These are phyloP conservation scores for Coniella lustricola DNA, from an alignment of 2,329 filamentous ascomycete genomes.

Conservation along the genomic window DNA sequence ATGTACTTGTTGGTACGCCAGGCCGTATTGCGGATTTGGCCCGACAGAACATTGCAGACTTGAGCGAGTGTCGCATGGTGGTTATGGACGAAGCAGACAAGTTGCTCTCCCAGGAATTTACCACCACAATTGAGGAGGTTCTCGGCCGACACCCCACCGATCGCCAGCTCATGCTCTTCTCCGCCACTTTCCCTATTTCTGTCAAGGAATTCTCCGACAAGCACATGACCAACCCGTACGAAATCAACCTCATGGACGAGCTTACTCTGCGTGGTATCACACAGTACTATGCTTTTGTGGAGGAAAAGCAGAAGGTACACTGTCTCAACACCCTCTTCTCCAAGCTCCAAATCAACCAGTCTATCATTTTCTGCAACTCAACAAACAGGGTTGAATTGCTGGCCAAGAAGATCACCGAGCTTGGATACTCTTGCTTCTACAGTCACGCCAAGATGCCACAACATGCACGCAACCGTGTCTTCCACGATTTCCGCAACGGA, in stretches of 20 bases:
- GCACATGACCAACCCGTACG: conserved; percentile 93
- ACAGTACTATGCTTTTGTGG: conserved; percentile 98
- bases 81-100: conserved; percentile 99
- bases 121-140: conserved; percentile 92
- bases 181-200: conserved; percentile 91
- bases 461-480: conserved; percentile 92
- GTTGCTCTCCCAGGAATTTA: conserved; percentile 92
- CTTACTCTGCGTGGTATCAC: conserved; percentile 96
- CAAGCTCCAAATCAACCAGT: conserved; percentile 98
- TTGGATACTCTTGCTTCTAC: conserved; percentile 99
- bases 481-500: conserved; percentile 98
- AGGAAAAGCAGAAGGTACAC: conserved; percentile 99
- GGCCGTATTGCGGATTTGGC: conserved; percentile 94
- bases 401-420: conserved; percentile 98
- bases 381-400: conserved; percentile 96
- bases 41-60: conserved; percentile 91
- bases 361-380: conserved; percentile 99
- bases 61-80: conserved; percentile 94
- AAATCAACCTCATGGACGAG: conserved; percentile 99
- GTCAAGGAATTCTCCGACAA: conserved; percentile 98
- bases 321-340: conserved; percentile 98
- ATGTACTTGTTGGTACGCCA: conserved; percentile 95
- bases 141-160: conserved; percentile 94
- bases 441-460: conserved; percentile 98
- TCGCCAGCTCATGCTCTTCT: conserved; percentile 98